Evolutionary conservation across 208 protist genomes (phyloP), one percentile per base, ranked within the genome.

Genomic region (Crithidia expoeki): DNA sequence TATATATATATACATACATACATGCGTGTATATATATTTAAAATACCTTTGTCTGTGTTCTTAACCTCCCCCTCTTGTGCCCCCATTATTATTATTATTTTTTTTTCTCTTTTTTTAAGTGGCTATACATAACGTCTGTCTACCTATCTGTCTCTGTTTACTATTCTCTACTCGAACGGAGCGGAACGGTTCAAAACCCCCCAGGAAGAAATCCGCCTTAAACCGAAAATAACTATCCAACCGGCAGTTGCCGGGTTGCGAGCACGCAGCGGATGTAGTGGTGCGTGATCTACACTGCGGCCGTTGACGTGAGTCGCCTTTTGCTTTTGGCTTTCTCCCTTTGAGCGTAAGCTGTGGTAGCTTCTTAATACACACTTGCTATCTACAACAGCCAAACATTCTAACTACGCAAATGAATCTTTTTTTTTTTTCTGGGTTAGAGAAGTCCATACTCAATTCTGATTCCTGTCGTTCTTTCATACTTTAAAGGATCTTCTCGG

Each of bases 71-170:
- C n/a, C n/a, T n/a, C n/a, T n/a, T n/a, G n/a, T n/a, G n/a, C n/a
- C n/a, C n/a, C n/a, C n/a, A n/a, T n/a, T n/a, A n/a, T n/a, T n/a
- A n/a, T n/a, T n/a, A n/a, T n/a, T n/a, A n/a, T n/a, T n/a, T 49
- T 21, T 23, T 0, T 49, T 62, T 62, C n/a, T 49, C 57, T 36
- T 21, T 44, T 5, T 62, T 49, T 4, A 9, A n/a, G 12, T 19
- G 57, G 5, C 55, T 23, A 27, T 60, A 32, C 32, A 32, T 44
- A 32, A 11, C n/a, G 30, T 30, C n/a, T 36, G 32, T 60, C 36
- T 60, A 60, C 42, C 10, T 44, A 60, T 62, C 30, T 28, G 21
- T 63, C 10, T 5, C 2, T 65, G 11, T 65, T 66, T 57, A 32
- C 21, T 34, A 64, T 47, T 56, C 47, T 42, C 33, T 62, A 11